These are phyloP conservation scores for Fennellomyces sp. DNA, from an alignment of 371 early-diverging fungal genomes.

Conservation along the genomic window DNA sequence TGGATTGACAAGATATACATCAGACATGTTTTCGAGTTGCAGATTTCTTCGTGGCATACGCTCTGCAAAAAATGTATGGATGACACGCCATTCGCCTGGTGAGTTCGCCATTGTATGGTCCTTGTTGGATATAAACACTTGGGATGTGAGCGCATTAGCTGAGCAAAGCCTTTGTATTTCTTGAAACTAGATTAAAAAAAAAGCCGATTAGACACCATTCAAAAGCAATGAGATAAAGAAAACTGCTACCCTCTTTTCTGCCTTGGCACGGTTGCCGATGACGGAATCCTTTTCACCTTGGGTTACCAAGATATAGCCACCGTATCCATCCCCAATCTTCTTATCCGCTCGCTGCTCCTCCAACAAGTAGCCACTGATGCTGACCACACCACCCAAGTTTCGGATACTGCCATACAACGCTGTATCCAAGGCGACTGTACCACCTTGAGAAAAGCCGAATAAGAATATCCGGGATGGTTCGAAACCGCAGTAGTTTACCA, in stretches of 20 bases:
- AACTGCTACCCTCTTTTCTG: conserved; percentile 48
- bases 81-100: conserved; percentile 55
- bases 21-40: conserved; percentile 52
- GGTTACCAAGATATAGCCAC: conserved; percentile 50
- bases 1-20: conserved; percentile 52
- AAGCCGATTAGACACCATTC: no score
- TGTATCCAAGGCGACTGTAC: conserved; percentile 64
- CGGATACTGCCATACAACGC: conserved; percentile 52
- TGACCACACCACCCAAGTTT: conserved; percentile 53
- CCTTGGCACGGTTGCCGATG: conserved; percentile 32
- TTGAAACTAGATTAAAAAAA: conserved; percentile 28
- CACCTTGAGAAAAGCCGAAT: conserved; percentile 82
- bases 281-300: conserved; percentile 59
- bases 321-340: conserved; percentile 31
- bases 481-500: conserved; percentile 48
- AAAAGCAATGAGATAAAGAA: no score
- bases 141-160: conserved; percentile 32
- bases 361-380: conserved; percentile 60
- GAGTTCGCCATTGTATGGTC: conserved; percentile 54
- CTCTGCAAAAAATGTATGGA: conserved; percentile 58
- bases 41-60: conserved; percentile 51
- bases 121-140: conserved; percentile 46
- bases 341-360: conserved; percentile 42
- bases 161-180: conserved; percentile 33
- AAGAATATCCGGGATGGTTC: conserved; percentile 54